Base-by-base conservation (phyloP, 2,329 filamentous ascomycete genomes). In the Aspergillus caelatus region DNA sequence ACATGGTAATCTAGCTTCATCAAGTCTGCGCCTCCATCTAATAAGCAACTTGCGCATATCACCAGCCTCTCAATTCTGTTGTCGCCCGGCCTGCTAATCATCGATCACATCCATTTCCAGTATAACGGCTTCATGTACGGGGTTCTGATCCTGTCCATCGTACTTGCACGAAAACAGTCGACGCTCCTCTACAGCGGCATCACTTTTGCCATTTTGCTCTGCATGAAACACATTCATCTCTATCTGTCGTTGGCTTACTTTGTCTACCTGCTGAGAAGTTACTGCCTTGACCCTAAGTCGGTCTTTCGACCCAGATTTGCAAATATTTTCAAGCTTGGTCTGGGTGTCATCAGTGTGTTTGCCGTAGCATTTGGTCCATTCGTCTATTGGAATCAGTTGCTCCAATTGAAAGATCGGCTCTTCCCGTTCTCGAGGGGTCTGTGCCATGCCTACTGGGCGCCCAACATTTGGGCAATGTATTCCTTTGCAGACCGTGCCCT, bases 101-200 rank as follows among this genome's bases (percentile, higher is more conserved):
- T 99, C 77, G 95, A 99, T 75, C 95, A 99, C 77, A 94, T 97
- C 68, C 94, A 97, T 78, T 99, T 99, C 78, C 95, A 99, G 82
- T 99, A 99, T 82, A 99, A 99, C 81, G 94, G 95, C 46, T 93
- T 94, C 80, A 88, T 99, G 80, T 99, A 98, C 76, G 95, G 95
- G 43, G 82, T 98, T 50, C 83, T 99, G 57, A 86, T 98, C 43
- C 84, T 94, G 60, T 98, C 95, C 2, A 85, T 99, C 55, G 91
- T 96, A 1, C 81, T 96, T 63, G 93, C 93, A 8, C 89, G 92
- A 57, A 88, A 89, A 70, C 88, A 86, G 73, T 90, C 90, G 3
- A 91, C 91, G 0, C 82, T 95, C 39, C 84, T 98, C 14, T 82
- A 84, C 53, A 95, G 93, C 70, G 95, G 93, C 0, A 81, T 96